These are phyloP conservation scores for Candida silvatica DNA, from an alignment of 805 yeast genomes.

Conservation along the genomic window DNA sequence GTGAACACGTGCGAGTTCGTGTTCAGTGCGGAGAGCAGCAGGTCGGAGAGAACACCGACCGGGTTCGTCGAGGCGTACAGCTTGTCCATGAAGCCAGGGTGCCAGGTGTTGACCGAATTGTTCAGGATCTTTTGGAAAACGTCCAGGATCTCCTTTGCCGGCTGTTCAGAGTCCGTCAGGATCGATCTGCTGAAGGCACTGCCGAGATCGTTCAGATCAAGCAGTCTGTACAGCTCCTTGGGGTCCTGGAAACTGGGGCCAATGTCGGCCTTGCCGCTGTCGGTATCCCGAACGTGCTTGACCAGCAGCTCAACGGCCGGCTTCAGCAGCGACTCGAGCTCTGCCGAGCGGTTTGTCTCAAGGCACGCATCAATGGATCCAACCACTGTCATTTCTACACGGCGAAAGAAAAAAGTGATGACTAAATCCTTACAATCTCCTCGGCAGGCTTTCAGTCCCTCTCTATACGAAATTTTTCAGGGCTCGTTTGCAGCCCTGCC, in stretches of 20 bases:
- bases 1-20: conserved; percentile 83
- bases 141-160: conserved; percentile 32
- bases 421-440: too few relatives aligned
- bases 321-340: conserved; percentile 45
- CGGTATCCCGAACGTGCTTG: conserved; percentile 39
- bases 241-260: conserved; percentile 48
- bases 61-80: conserved; percentile 82
- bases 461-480: too few relatives aligned
- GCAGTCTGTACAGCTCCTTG: conserved; percentile 27
- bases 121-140: conserved; percentile 49
- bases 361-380: conserved; percentile 21
- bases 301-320: conserved; percentile 44
- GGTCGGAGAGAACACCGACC: conserved; percentile 68
- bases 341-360: conserved; percentile 45
- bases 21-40: conserved; percentile 59
- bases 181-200: conserved; percentile 14
- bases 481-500: too few relatives aligned
- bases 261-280: conserved; percentile 34
- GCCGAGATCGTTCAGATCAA: conserved; percentile 27
- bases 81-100: conserved; percentile 78
- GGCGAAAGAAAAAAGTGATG: too few relatives aligned
- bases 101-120: conserved; percentile 79
- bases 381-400: background rate
- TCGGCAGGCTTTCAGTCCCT: too few relatives aligned
- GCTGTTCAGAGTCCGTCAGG: conserved; percentile 6